Evolutionary conservation across 2,329 filamentous ascomycete species (phyloP), one percentile per base, ranked within the genome.

Genomic region (Aspergillus amoenus): DNA sequence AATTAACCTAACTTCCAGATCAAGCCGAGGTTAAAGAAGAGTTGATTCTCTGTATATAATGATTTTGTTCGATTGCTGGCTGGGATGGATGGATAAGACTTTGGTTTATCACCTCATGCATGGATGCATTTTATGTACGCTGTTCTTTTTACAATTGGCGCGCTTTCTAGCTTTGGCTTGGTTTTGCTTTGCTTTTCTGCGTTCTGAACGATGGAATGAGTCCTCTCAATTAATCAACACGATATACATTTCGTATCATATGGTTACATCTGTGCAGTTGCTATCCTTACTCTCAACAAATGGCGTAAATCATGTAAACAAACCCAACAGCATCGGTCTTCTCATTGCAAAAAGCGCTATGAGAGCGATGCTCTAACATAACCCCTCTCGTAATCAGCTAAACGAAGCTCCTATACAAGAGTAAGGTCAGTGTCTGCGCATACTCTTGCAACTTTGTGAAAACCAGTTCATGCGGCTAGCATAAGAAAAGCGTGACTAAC

Each of bases 31-130:
- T 45, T n/a, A 5, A 18, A 11, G 48, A 30, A 30, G 27, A 30
- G 60, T 61, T 56, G 21, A 55, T 37, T 15, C 46, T 66, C 59
- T 70, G 67, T 69, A 72, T 56, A 70, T 70, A 59, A 42, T n/a
- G 18, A 80, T 73, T 1, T 48, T 54, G 42, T 68, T 64, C 1
- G 81, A 71, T 0, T 62, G 65, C 1, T 66, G 66, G 1, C 76
- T 44, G 34, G 21, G 11, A 8, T 45, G 41, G 43, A 39, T n/a
- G 30, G 17, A 40, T 27, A 32, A 18, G 39, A 11, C 45, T 41
- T 44, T 42, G 34, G 18, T 24, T 24, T 30, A 30, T 30, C 43
- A 30, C 27, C 27, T 30, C 27, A 17, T 27, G 43, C 43, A 45
- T 24, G 22, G 13, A 30, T 45, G 43, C 13, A 30, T 34, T 34